phyloP scores from a whole-genome alignment of 2,329 filamentous ascomycete species.

The Arthrobotrys musiformis region DNA sequence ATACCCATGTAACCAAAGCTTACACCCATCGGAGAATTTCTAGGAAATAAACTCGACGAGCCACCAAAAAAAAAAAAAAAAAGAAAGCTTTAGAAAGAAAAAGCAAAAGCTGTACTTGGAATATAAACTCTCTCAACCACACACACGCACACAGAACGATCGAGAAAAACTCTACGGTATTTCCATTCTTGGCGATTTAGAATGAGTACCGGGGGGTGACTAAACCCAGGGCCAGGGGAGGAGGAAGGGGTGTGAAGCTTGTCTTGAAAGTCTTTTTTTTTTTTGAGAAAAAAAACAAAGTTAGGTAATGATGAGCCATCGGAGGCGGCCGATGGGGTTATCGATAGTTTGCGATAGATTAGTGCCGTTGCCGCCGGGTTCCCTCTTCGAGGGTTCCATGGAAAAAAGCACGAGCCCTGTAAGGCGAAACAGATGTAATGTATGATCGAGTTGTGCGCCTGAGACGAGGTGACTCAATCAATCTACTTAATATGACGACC shows the following conservation, averaged over 20 bases:
- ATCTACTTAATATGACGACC: neutral
- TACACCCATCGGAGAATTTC: conserved; percentile 1
- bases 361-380: conserved; percentile 16
- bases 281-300: neutral
- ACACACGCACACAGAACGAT: neutral
- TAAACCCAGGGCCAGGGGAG: neutral
- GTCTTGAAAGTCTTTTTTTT: neutral
- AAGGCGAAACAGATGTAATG: neutral
- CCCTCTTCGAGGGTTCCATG: neutral
- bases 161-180: conserved; percentile 21
- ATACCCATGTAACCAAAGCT: neutral
- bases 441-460: conserved; percentile 1
- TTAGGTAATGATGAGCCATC: neutral
- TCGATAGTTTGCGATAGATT: conserved; percentile 13
- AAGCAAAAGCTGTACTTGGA: neutral
- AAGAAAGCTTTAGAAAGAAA: neutral
- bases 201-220: too few relatives aligned
- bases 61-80: neutral
- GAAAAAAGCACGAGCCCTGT: neutral
- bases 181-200: conserved; percentile 12
- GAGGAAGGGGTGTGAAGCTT: conserved; percentile 4
- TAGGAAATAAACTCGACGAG: too few relatives aligned
- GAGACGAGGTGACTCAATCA: conserved; percentile 9
- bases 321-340: conserved; percentile 29
- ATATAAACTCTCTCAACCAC: neutral